Conservation (phyloP, 164 flowering plant species). For the Stephania cephalantha region DNA sequence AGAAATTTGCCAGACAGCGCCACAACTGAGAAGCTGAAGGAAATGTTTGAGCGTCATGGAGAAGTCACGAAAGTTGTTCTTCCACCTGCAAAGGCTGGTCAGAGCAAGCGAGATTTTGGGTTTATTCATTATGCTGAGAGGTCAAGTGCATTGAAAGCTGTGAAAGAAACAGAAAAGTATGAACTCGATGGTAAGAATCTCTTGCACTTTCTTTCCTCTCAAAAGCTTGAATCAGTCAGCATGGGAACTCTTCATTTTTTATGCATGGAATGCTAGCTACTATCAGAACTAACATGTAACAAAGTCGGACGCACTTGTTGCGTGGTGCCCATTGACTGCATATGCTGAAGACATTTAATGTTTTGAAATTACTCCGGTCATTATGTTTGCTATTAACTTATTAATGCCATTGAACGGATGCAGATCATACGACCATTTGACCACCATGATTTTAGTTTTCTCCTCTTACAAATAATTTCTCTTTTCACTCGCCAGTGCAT, state of each 20-base stretch:
- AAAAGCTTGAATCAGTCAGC: no score
- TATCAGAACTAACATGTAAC: not conserved
- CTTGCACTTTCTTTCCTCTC: not conserved
- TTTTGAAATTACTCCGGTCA: no score
- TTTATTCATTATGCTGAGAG: constrained; percentile 89
- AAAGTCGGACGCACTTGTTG: not conserved
- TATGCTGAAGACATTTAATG: not conserved
- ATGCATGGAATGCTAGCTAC: not conserved
- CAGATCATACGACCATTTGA: no score
- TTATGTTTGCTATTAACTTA: not conserved
- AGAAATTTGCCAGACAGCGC: constrained; percentile 88
- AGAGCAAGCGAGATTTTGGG: constrained; percentile 78
- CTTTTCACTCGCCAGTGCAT: no score
- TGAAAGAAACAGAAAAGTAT: constrained; percentile 84
- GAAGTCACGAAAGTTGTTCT: constrained; percentile 86
- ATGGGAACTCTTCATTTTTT: no score
- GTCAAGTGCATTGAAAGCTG: constrained; percentile 86
- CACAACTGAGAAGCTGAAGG: constrained; percentile 72
- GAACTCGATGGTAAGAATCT: constrained; percentile 70
- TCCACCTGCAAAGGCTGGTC: constrained; percentile 88
- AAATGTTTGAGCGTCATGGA: constrained; percentile 83
- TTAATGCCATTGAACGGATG: no score
- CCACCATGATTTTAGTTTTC: no score
- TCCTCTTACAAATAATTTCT: not conserved
- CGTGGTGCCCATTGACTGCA: not conserved